A percentile compares a stretch with the other conserved stretches of the same genome.
phyloP scores from a whole-genome alignment of 495 filamentous ascomycete genomes.

The Cercophora scortea region DNA sequence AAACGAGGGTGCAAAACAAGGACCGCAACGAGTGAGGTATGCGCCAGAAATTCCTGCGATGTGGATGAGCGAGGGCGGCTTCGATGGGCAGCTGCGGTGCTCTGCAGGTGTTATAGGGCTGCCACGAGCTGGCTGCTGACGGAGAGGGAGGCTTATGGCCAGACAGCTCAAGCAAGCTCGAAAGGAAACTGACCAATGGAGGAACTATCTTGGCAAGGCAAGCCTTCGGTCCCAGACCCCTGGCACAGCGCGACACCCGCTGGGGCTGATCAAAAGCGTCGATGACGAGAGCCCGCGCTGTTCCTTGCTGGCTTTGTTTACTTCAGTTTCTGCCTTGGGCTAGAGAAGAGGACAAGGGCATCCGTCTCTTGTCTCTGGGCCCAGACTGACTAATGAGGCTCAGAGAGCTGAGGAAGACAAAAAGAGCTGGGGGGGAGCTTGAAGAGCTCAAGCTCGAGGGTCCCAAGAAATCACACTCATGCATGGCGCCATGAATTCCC shows the following conservation, averaged over 20 bases:
- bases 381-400: neutral
- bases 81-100: constrained; percentile 10
- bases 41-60: constrained; percentile 8
- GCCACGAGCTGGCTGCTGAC: neutral
- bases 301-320: neutral
- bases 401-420: constrained; percentile 2
- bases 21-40: constrained; percentile 17
- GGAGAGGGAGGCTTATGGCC: neutral
- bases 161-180: neutral
- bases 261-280: neutral
- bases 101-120: constrained; percentile 23
- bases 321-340: neutral
- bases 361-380: neutral
- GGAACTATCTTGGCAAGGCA: constrained; percentile 17
- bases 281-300: neutral
- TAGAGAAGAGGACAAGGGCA: neutral
- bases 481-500: constrained; percentile 1
- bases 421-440: constrained; percentile 1
- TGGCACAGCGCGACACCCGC: neutral
- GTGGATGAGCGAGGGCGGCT: neutral
- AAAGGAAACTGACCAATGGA: constrained; percentile 15
- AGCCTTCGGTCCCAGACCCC: neutral
- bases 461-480: neutral
- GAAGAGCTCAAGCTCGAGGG: neutral
- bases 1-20: constrained; percentile 16